Base-by-base conservation (phyloP, 768 basidiomycete species). In the Pulveroboletus sp. region DNA sequence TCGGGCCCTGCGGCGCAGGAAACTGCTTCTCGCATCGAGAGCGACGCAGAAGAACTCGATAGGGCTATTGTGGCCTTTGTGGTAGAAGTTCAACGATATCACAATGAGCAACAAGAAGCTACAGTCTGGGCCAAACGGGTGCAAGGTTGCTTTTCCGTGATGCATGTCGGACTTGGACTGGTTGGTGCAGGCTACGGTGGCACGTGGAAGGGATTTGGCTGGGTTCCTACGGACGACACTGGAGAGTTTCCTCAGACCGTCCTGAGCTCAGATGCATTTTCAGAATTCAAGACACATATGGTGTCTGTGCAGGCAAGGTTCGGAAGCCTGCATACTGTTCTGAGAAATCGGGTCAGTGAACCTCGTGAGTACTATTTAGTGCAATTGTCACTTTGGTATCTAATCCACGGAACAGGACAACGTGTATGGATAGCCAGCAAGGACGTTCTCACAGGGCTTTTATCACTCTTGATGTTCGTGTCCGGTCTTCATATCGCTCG, bases 191-290 rank as follows among this genome's bases (percentile, higher is more conserved):
- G 92, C 5, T 72, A 75, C 43, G 90, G 77, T 20, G 90, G 78
- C 9, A 72, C 73, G 19, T 94, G 91, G 91, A 87, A 82, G 56
- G 92, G 90, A 12, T 89, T 90, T 55, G 93, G 92, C 29, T 94
- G 85, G 77, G 79, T 87, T 35, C 73, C 79, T 21, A 63, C 77
- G 37, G 75, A 77, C 33, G 76, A 77, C 25, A 72, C 76, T 7
- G 71, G 72, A 17, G 74, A 74, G 25, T 63, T 62, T 25, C 78
- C 81, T 16, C 69, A 70, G 57, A 74, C 72, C 40, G 58, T 72
- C 32, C 67, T 89, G 44, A 71, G 75, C 17, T 63, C 74, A 2
- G 79, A 81, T 19, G 73, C 80, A 21, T 70, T 85, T 41, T 66
- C 69, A 12, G 82, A 86, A 47, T 66, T 89, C 56, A 75, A 71